Evolutionary conservation across 2,329 filamentous ascomycete species (phyloP), one percentile per base, ranked within the genome.

Genomic region (Nemania abortiva): DNA sequence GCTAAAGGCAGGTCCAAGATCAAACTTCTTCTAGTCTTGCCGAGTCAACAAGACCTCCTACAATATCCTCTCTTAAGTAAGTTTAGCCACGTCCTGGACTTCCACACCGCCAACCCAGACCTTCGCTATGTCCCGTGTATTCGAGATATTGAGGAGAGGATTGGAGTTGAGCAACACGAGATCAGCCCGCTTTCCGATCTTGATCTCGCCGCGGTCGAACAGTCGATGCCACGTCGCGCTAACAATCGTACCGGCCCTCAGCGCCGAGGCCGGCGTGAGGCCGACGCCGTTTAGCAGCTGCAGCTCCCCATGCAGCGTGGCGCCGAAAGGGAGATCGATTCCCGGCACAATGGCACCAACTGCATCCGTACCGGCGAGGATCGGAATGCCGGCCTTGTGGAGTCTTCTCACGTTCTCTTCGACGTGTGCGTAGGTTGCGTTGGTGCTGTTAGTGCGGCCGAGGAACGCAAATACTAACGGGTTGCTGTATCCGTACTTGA

Each of bases 321-420:
- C 68, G 27, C 75, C 74, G 24, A 69, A 74, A 10, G 73, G 72
- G 29, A 76, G 64, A 42, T 69, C 70, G 50, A 74, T 24, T 6
- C 64, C 11, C 24, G 72, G 73, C 10, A 73, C 31, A 2, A 68
- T 54, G 22, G 54, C 58, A 31, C 73, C 57, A 37, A 71, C 65
- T n/a, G 78, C 71, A 20, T 78, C 77, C n/a, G 79, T 79, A 3
- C 79, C 79, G 7, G 76, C 76, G 18, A 77, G 68, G 31, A 81
- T 76, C 5, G 72, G 69, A 22, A 79, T 75, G 7, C 78, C 77
- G 4, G 77, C 76, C 5, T 64, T 45, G 61, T 77, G 65, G 27
- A 76, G 65, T 29, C 49, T 63, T 29, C 65, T 56, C 1, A 88
- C 83, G 65, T 89, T 84, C 61, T 85, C 85, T 22, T 79, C 75